Base-by-base conservation (phyloP, 805 yeast genomes). In the Metschnikowia dekortorum region DNA sequence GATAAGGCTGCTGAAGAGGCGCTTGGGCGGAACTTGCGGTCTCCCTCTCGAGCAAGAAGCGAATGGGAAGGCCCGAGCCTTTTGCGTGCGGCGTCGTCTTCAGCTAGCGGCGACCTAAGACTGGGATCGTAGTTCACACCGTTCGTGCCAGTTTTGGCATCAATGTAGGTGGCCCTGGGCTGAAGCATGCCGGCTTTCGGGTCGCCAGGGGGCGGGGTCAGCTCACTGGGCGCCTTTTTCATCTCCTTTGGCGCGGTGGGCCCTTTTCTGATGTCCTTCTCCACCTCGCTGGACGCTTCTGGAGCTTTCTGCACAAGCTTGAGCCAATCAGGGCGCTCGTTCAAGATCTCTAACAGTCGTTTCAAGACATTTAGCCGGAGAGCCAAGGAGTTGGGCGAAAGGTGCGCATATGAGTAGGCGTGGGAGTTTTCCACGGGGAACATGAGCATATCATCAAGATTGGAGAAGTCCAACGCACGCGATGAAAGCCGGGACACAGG, bases 401-500 rank as follows among this genome's bases (percentile, higher is more conserved):
- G 69, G 48, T 86, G 87, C 2, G 94, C 89, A 63, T 89, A 89
- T 0, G 96, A 87, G 62, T 86, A 89, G 1, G 95, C 86, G 63
- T 87, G 91, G 1, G 94, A 81, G 10, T 94, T 86, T 57, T 86
- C 90, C 28, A 83, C 81, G 5, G 92, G 89, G 61, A 88, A 85
- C 53, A 75, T 78, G 37, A 83, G 62, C 16, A 86, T 73, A 48
- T 84, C 77, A 16, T 56, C 48, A 40, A 55, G 46, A 39, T 45
- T 51, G 31, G 54, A 26, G 22, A 50, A 30, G 7, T 53, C 58
- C 9, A 50, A 32, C 8, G 51, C 51, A 16, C 52, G 49, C 8
- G 53, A 47, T 2, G 48, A 22, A 11, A 39, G 33, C 36, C 51
- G 46, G 0, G 53, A 44, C 3, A 46, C 18, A 11, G 47, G 29